phyloP scores from a whole-genome alignment of 2,329 filamentous ascomycete species.

The Aspergillus tubingensis region DNA sequence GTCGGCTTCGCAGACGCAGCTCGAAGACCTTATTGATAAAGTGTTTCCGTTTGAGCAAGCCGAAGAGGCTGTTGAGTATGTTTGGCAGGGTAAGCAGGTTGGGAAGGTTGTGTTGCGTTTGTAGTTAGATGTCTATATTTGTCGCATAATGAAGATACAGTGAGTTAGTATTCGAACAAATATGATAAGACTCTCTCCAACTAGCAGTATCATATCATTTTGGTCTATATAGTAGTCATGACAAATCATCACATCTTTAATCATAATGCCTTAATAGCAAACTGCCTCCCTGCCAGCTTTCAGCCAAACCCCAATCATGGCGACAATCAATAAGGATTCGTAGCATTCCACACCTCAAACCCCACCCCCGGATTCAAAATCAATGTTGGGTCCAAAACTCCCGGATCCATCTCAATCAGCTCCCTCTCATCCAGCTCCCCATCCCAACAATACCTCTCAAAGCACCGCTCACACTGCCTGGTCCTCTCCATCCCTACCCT shows the following conservation, averaged over 20 bases:
- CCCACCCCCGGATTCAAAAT: background rate
- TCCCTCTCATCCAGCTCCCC: background rate
- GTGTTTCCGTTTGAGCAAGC: constrained; percentile 43
- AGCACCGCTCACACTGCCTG: background rate
- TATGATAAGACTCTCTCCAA: too few species aligned
- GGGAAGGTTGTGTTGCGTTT: constrained; percentile 42
- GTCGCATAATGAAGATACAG: too few species aligned
- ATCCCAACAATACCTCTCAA: background rate
- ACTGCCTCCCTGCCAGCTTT: too few species aligned
- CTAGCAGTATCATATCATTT: too few species aligned
- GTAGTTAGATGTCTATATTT: background rate
- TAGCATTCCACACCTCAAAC: background rate
- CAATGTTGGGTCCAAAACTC: background rate
- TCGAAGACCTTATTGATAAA: constrained; percentile 43
- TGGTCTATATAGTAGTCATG: too few species aligned
- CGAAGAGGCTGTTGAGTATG: constrained; percentile 45
- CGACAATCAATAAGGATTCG: background rate
- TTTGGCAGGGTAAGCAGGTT: constrained; percentile 49
- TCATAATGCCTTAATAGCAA: too few species aligned
- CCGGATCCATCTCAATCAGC: background rate
- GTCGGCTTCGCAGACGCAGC: constrained; percentile 24
- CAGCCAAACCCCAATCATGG: too few species aligned
- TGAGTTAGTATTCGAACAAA: too few species aligned
- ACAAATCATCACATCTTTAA: too few species aligned
- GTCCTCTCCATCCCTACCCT: background rate